Percentiles rank a stretch among this genome's conserved stretches.
These are phyloP conservation scores for Solidago caesia DNA, from an alignment of 129 eudicot species.

Conservation along the genomic window DNA sequence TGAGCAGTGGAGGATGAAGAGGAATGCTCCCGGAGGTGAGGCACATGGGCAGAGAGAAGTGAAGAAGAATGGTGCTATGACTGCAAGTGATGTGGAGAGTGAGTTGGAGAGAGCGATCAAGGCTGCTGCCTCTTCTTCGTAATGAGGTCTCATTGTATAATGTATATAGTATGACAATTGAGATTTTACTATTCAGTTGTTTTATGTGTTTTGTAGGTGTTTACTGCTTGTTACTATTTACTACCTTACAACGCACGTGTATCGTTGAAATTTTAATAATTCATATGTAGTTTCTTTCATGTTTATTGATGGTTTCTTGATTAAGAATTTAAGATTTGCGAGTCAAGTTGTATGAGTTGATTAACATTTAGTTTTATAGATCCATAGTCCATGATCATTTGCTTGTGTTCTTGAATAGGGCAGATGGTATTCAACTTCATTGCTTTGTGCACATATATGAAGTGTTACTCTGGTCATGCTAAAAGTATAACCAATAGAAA, in stretches of 20 bases:
- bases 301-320: not conserved
- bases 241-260: conserved; percentile 15
- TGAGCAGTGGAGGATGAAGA: conserved; percentile 77
- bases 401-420: too few species aligned
- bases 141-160: conserved; percentile 41
- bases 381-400: too few species aligned
- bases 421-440: too few species aligned
- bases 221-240: not conserved
- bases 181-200: conserved; percentile 21
- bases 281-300: conserved; percentile 17
- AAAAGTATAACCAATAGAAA: not conserved
- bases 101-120: conserved; percentile 83
- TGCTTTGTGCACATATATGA: too few species aligned
- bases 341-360: too few species aligned
- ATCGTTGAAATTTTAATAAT: not conserved
- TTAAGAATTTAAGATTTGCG: too few species aligned
- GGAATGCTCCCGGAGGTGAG: conserved; percentile 33
- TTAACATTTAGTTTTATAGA: too few species aligned
- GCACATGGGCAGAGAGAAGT: conserved; percentile 46
- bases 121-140: conserved; percentile 73
- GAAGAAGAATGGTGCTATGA: conserved; percentile 39
- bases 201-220: conserved; percentile 14
- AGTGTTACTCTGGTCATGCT: not conserved
- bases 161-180: conserved; percentile 33
- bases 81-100: conserved; percentile 57